Evolutionary conservation across 2,329 filamentous ascomycete species (phyloP), one percentile per base, ranked within the genome.

Genomic region (Xylariaceae sp.): DNA sequence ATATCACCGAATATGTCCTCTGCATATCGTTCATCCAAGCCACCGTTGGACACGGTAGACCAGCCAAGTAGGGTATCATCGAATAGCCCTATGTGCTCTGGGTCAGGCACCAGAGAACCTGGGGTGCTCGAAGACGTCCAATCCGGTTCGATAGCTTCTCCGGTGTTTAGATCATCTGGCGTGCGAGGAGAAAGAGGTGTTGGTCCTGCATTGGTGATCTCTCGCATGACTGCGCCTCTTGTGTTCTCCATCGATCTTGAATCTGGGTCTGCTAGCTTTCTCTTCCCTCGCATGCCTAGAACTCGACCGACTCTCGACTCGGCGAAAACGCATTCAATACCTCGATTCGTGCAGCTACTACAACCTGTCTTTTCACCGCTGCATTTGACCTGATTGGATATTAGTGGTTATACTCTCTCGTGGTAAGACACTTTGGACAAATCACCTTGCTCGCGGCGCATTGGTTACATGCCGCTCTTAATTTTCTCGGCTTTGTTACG

Each of bases 391-490:
- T 44, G 40, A 29, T 44, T 44, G 26, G 21, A 44, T 24, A 29
- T 44, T 44, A 44, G 17, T 44, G 40, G 16, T 44, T 26, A 12
- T 29, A 16, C 19, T 29, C 26, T 29, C 21, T 44, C 17, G 26
- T 11, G 19, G 40, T 44, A 11, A 24, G 19, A 21, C 6, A 44
- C 21, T 44, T 6, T 44, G 40, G 40, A 26, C 40, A 24, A 26
- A 17, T 44, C 36, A 44, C 40, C 40, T 44, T 44, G 21, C 40
- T 44, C 26, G 40, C 40, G 6, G 40, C 40, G 19, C 40, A 44
- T 44, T 44, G 40, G 40, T 44, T 44, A 44, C 40, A 44, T 23
- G 40, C 40, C 19, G 40, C 40, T 44, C 40, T 44, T 44, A 44
- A 44, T 19, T 44, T 44, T 44, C 40, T 19, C 17, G 40, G 40